Base-by-base conservation (phyloP, 73 alveolate species). In the Breviolum minutum region DNA sequence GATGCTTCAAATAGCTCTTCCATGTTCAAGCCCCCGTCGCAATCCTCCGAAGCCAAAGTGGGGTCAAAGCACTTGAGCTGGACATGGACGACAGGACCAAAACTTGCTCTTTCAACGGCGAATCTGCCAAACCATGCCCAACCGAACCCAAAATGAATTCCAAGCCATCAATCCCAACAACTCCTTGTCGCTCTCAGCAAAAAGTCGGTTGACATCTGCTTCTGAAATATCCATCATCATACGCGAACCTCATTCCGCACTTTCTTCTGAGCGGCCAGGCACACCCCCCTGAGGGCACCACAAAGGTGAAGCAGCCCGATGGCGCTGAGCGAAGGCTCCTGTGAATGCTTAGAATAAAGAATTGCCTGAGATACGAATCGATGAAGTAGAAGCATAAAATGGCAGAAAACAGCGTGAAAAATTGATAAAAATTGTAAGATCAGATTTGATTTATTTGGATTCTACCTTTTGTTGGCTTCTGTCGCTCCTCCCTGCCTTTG, bases 221-320 rank as follows among this genome's bases (percentile, higher is more conserved):
- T 80, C 89, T 16, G 89, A 26, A 80, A 80, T 80, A 30, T 80
- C 89, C 89, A 80, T 80, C 89, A 80, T 80, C 89, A 80, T 80
- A 68, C 69, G 89, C 14, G 89, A 80, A 48, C 89, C 89, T 80
- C 61, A 80, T 61, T 13, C 24, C 5, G 10, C 69, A 8, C 12
- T 9, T 27, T 16, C 24, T 9, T n/a, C 86, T 12, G 30, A 77
- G 63, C 14, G 22, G 30, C 86, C 7, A 16, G 77, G 17, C n/a
- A 40, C 54, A 1, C 77, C 17, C 24, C 6, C 24, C 89, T 40
- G 29, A 30, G 89, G 10, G 89, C 89, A 9, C 70, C 85, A 48
- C 89, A 80, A 80, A 80, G 27, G 89, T 80, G 89, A 29, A 80
- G 69, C 89, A 80, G 30, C 14, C 89, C 89, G 54, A 80, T 16